Base-by-base conservation (phyloP, 768 basidiomycete genomes). In the Boletus sp. region DNA sequence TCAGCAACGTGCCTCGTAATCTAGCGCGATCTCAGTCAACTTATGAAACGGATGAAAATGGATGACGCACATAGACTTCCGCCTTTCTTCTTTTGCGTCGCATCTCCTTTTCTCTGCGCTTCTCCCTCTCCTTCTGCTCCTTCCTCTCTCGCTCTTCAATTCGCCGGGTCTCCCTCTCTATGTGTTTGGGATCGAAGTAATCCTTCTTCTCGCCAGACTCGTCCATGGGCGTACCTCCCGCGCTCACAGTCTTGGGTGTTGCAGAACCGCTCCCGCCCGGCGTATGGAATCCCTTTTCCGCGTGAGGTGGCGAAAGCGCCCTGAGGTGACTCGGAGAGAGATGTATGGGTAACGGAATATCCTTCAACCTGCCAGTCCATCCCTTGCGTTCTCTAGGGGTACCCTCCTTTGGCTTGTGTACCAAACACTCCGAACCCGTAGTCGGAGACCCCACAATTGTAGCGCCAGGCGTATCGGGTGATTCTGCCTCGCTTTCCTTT, bases 1-100 rank as follows among this genome's bases (percentile, higher is more conserved):
- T 87, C 85, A 2, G 90, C 90, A 29, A 93, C 86, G 60, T 93
- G 90, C 50, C 84, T 84, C 23, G 88, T 90, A 55, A 90, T 90
- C 88, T 90, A 44, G 23, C 9, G 27, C 17, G 44, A 34, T 32
- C 25, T 37, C n/a, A 37, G 17, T 45, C 51, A 29, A 35, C 38
- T 5, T 4, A 40, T 21, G 6, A 33, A 50, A 45, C 15, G 2
- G 19, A 48, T 2, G 45, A 21, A 51, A 38, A 35, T n/a, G 14
- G 34, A 41, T 17, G 49, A 73, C 84, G 62, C 64, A 90, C 90
- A 67, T 82, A 92, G 53, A 91, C 79, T 70, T 91, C 85, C 5
- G 86, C 83, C 69, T 85, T 85, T 74, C 80, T 84, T 64, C 85
- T 76, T 67, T 85, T 84, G 51, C 75, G 70, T 63, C 74, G 77